These are phyloP conservation scores for Citrus maxima DNA, from an alignment of 345 rosid species.

Conservation along the genomic window DNA sequence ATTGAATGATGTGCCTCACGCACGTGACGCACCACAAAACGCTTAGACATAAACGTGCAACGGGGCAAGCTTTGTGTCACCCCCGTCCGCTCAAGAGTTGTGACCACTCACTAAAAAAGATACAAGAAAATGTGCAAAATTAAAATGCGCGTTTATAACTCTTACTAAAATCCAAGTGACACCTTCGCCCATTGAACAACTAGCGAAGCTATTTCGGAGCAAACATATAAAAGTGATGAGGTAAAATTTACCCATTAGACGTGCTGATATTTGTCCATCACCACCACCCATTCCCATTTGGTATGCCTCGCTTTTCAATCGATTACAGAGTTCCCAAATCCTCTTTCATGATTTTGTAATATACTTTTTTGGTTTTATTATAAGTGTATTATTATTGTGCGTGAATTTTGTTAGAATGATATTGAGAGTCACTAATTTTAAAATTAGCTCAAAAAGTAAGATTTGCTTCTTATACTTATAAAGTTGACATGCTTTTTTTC, in stretches of 20 bases:
- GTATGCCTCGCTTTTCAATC: background rate
- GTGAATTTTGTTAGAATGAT: too few species aligned
- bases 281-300: background rate
- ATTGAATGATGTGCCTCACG: too few species aligned
- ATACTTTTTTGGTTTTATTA: too few species aligned
- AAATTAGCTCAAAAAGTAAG: too few species aligned
- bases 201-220: slow-evolving; percentile 2
- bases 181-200: slow-evolving; percentile 11
- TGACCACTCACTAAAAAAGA: slow-evolving; percentile 11
- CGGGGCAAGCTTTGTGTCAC: background rate
- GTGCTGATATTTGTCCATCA: background rate
- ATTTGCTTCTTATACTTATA: too few species aligned
- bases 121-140: background rate
- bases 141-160: slow-evolving; percentile 26
- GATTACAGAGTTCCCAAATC: background rate
- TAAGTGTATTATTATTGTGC: too few species aligned
- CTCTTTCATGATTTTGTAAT: background rate
- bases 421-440: too few species aligned
- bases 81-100: background rate
- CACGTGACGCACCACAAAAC: background rate
- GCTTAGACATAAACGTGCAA: background rate
- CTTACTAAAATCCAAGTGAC: slow-evolving; percentile 10
- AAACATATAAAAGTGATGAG: background rate
- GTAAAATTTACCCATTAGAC: background rate
- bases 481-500: too few species aligned